Evolutionary conservation across 129 eudicot genomes (phyloP), one percentile per base, ranked within the genome.

Genomic region (Tanacetum coccineum): DNA sequence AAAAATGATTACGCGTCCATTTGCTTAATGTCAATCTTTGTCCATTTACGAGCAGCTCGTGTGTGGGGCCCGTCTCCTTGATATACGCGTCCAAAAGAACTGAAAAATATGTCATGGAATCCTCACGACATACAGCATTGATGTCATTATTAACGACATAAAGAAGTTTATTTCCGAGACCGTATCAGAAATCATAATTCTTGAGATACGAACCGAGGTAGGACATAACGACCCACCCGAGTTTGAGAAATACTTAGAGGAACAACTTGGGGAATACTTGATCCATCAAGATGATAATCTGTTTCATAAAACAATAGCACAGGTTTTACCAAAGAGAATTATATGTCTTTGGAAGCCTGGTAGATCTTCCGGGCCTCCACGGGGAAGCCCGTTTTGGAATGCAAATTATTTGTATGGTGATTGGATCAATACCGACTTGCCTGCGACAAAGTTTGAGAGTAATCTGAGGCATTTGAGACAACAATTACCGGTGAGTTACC

Each of bases 331-430:
- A 1, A 81, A 64, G 67, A 73, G 96, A 51, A 67, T 92, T 6
- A 85, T 92, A 10, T 92, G 98, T 62, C 74, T 91, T 0, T 92
- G 98, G 98, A 92, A 88, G 76, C 95, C 98, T 74, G 83, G n/a
- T n/a, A n/a, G n/a, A n/a, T n/a, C n/a, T n/a, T n/a, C n/a, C n/a
- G n/a, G n/a, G n/a, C n/a, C n/a, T n/a, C n/a, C 85, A 6, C 77
- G 75, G 49, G 51, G 71, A 28, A 85, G 80, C 18, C 86, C 86
- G 20, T 46, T 91, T 14, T 87, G 97, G 97, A 66, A 77, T 51
- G 40, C 80, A 11, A 82, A 85, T 47, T 64, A 88, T 58, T 70
- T 92, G 85, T 88, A 81, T 57, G 98, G 85, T 75, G 83, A 92
- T 30, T 92, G 96, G 96, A 82, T 83, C 28, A 79, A 92, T 63